phyloP scores from a whole-genome alignment of 169 alveolate genomes.

The Plasmodium falciparum region DNA sequence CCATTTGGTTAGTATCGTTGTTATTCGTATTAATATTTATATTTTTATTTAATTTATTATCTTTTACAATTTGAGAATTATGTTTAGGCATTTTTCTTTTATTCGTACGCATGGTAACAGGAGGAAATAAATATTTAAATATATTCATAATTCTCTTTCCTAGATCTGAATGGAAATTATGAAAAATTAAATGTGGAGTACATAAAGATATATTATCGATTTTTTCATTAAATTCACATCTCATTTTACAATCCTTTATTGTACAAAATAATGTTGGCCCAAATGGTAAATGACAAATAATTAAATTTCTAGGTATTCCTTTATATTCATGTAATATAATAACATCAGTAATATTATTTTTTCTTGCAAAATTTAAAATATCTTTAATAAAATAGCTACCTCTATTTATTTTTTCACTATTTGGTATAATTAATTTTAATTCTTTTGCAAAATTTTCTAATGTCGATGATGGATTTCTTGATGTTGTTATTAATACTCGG shows the following conservation, averaged over 20 bases:
- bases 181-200: slow-evolving; percentile 97
- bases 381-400: slow-evolving; percentile 97
- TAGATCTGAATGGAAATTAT: slow-evolving; percentile 92
- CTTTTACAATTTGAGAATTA: slow-evolving; percentile 7
- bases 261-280: slow-evolving; percentile 99
- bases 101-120: slow-evolving; percentile 81
- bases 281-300: slow-evolving; percentile 98
- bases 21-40: not conserved
- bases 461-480: slow-evolving; percentile 96
- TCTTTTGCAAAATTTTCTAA: slow-evolving; percentile 97
- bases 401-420: slow-evolving; percentile 96
- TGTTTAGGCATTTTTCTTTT: slow-evolving; percentile 35
- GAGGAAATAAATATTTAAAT: slow-evolving; percentile 94
- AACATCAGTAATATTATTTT: slow-evolving; percentile 96
- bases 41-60: not conserved
- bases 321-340: slow-evolving; percentile 88
- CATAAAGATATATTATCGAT: slow-evolving; percentile 96
- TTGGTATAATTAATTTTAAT: slow-evolving; percentile 95
- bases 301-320: slow-evolving; percentile 98
- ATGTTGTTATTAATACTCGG: slow-evolving; percentile 96
- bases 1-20: not conserved
- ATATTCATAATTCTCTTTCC: slow-evolving; percentile 96
- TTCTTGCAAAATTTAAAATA: slow-evolving; percentile 93
- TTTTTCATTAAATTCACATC: slow-evolving; percentile 98
- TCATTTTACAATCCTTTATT: slow-evolving; percentile 94